A percentile compares a stretch with the other conserved stretches of the same genome.
phyloP scores from a whole-genome alignment of 1,139 yeast genomes.

The Magnusiomyces tetraspermus region DNA sequence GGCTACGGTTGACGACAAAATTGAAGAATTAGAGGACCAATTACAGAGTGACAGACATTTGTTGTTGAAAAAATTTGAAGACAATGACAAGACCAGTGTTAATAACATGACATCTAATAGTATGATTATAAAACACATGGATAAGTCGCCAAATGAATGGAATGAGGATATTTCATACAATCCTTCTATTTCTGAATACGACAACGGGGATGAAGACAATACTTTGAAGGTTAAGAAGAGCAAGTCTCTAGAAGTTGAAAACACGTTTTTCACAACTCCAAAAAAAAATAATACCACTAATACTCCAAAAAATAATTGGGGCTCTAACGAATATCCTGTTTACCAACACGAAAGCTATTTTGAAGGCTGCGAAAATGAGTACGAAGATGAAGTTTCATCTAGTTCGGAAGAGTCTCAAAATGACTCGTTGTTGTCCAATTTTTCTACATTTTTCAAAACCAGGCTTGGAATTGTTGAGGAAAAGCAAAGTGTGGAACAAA shows the following conservation, averaged over 20 bases:
- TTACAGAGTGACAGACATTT: neutral
- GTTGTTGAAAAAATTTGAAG: neutral
- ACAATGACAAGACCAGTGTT: neutral
- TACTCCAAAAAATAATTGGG: too few species aligned
- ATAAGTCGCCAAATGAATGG: neutral
- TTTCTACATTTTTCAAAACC: neutral
- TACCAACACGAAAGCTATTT: too few species aligned
- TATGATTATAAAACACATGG: neutral
- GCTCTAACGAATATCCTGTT: neutral
- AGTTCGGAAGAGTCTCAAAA: too few species aligned
- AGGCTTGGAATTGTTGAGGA: neutral
- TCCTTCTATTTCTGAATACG: neutral
- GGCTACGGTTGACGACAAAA: slow-evolving; percentile 3
- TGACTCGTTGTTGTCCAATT: neutral
- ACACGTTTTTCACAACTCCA: neutral
- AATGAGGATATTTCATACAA: too few species aligned
- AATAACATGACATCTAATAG: neutral
- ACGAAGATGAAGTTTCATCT: too few species aligned
- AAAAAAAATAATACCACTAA: neutral
- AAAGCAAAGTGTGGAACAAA: neutral
- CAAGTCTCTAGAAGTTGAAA: neutral
- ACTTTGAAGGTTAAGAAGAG: neutral
- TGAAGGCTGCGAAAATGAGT: too few species aligned
- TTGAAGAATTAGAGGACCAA: slow-evolving; percentile 1
- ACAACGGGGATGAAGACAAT: neutral